Evolutionary conservation across 352 stramenopile genomes (phyloP), one percentile per base, ranked within the genome.

Genomic region (Globisporangium paddicum): DNA sequence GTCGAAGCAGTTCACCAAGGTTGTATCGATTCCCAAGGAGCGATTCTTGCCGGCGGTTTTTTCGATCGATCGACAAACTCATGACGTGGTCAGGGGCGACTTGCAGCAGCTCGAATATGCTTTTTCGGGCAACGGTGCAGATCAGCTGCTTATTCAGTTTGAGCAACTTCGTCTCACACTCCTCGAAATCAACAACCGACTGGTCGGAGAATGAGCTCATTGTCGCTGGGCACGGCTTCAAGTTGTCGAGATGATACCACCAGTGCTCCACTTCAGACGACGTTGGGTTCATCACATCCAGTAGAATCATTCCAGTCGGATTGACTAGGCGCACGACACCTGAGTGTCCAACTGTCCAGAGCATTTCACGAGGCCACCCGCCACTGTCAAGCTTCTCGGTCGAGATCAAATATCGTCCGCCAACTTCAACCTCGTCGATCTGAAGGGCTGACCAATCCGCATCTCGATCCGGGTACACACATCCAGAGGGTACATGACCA

Each of bases 381-480:
- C 57, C 60, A 40, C 63, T 49, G 64, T 79, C 70, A 5, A 75
- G 51, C 35, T 63, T 66, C 16, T 74, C 62, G 5, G 53, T 66
- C 42, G 67, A 63, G 52, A 90, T 75, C 25, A 83, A 28, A 51
- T 90, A 92, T 13, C 69, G 67, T 0, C 58, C 69, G 18, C 83
- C 81, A 35, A 93, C 68, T 67, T 86, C 77, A 28, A 93, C 60
- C 38, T 93, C 83, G 60, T 93, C 83, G 37, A 89, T 76, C 61
- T 90, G 80, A 4, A 93, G 56, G 21, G 83, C 80, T 14, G 66
- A 76, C 83, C 83, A 93, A 60, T 93, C 83, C 0, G 81, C 90
- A 25, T 89, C 74, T 25, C 77, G 79, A 42, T 93, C 79, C n/a
- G 83, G 83, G 46, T 89, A 93, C 34, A 87, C 75, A 28, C 83